Base-by-base conservation (phyloP, 306 rosid genomes). In the Medicago arabica region DNA sequence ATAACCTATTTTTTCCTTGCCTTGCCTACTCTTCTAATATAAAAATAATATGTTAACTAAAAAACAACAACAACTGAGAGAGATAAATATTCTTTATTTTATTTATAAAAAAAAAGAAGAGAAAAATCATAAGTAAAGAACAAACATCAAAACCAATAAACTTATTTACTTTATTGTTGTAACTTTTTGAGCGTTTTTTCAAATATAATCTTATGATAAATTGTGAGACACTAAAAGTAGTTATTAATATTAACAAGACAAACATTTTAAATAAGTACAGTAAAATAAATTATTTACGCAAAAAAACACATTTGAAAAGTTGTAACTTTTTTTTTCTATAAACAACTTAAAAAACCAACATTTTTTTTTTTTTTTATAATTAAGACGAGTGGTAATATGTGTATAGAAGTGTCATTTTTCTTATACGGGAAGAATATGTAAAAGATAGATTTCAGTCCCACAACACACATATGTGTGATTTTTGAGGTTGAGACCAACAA, bases 401-500 rank as follows among this genome's bases (percentile, higher is more conserved):
- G 6, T 23, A 58, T 19, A 57, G 36, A 57, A 58, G 17, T 23
- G n/a, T 60, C 41, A 4, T 5, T 28, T 1, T 60, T 60, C 28
- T 28, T 2, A 60, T 4, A 19, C 31, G 28, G 9, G 40, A 28
- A 28, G 64, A 61, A 31, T 7, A 61, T 61, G 19, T 31, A 6
- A 61, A 15, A 61, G 41, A 61, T 61, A 61, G 12, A 31, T 60
- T 60, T 28, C 41, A 60, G 67, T 28, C 41, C 41, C 67, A 60
- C 67, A 31, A 60, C 7, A 23, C 38, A 59, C 65, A 13, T 5
- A 58, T 28, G 31, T 34, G 67, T 7, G 5, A 28, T 28, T 61
- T 61, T 31, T 61, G 19, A 31, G 67, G 41, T 61, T 61, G 6
- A 31, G 7, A 31, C 43, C 9, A 61, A 61, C 43, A 31, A 31